A percentile compares a stretch with the other conserved stretches of the same genome.
Evolutionary conservation across 2,329 filamentous ascomycete genomes (phyloP).

Genomic region (Ophiostoma sp.): DNA sequence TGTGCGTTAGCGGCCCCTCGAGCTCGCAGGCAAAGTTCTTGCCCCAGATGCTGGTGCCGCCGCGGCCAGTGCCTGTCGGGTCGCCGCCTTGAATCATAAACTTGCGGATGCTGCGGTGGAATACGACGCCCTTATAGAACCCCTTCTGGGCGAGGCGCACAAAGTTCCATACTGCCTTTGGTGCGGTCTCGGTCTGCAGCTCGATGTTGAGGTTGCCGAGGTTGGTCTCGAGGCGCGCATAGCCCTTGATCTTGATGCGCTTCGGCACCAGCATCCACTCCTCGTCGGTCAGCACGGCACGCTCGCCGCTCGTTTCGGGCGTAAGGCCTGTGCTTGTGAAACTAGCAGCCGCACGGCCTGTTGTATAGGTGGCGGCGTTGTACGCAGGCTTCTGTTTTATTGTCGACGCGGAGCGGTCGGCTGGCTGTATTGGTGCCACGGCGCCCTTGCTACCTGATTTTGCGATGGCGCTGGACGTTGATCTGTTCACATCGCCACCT

Average conservation of each 20-base stretch:
- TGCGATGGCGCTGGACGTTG: slow-evolving; percentile 26
- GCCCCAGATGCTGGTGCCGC: slow-evolving; percentile 87
- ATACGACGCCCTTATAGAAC: slow-evolving; percentile 77
- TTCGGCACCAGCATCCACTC: slow-evolving; percentile 94
- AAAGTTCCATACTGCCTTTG: slow-evolving; percentile 96
- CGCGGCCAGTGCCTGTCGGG: slow-evolving; percentile 83
- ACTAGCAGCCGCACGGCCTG: slow-evolving; percentile 82
- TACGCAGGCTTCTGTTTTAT: slow-evolving; percentile 47
- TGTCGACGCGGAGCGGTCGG: slow-evolving; percentile 12
- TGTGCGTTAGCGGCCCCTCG: slow-evolving; percentile 81
- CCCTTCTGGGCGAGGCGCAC: slow-evolving; percentile 79
- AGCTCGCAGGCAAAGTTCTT: slow-evolving; percentile 94
- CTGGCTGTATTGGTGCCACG: slow-evolving; percentile 42
- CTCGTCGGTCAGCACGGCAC: slow-evolving; percentile 83
- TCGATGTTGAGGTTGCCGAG: slow-evolving; percentile 82
- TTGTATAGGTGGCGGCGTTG: slow-evolving; percentile 87
- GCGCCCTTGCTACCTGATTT: slow-evolving; percentile 31
- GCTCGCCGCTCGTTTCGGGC: slow-evolving; percentile 80
- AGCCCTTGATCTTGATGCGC: slow-evolving; percentile 83
- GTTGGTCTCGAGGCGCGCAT: slow-evolving; percentile 82
- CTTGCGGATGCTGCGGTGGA: slow-evolving; percentile 89
- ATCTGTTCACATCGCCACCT: slow-evolving; percentile 52
- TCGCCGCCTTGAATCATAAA: slow-evolving; percentile 99
- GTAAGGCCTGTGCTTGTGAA: slow-evolving; percentile 94
- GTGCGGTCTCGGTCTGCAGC: slow-evolving; percentile 83